Conservation (phyloP, 1,139 yeast genomes). For the Geotrichum restrictum region DNA sequence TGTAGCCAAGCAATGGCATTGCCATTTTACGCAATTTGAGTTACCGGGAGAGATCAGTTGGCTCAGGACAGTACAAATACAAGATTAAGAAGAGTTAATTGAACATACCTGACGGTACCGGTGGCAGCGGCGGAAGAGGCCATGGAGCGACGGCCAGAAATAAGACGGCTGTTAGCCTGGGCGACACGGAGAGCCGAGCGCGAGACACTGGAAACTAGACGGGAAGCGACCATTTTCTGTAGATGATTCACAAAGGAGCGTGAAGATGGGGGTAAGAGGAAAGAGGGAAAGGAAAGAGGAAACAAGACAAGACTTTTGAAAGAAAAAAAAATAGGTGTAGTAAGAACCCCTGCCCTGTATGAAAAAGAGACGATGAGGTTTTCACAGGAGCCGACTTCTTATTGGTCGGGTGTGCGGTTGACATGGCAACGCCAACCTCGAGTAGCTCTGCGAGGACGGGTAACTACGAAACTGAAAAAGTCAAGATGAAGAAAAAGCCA, state of each 20-base stretch:
- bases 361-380: neutral
- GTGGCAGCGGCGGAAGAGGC: constrained; percentile 80
- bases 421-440: constrained; percentile 2
- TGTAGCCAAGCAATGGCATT: neutral
- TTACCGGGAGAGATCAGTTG: neutral
- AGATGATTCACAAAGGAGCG: constrained; percentile 19
- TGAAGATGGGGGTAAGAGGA: constrained; percentile 9
- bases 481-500: no score
- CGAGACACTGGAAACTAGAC: constrained; percentile 85
- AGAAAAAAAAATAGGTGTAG: constrained; percentile 4
- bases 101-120: constrained; percentile 88
- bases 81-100: neutral
- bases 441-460: no score
- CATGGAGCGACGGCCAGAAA: constrained; percentile 62
- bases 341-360: constrained; percentile 16
- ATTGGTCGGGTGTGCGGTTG: constrained; percentile 10
- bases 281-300: constrained; percentile 2
- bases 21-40: neutral
- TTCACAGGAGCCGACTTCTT: neutral
- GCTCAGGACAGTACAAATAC: neutral
- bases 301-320: constrained; percentile 5
- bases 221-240: constrained; percentile 54
- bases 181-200: constrained; percentile 90
- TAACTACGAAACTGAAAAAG: no score
- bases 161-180: constrained; percentile 65